Base-by-base conservation (phyloP, 2,329 filamentous ascomycete genomes). In the Fusarium pseudoanthophilum region DNA sequence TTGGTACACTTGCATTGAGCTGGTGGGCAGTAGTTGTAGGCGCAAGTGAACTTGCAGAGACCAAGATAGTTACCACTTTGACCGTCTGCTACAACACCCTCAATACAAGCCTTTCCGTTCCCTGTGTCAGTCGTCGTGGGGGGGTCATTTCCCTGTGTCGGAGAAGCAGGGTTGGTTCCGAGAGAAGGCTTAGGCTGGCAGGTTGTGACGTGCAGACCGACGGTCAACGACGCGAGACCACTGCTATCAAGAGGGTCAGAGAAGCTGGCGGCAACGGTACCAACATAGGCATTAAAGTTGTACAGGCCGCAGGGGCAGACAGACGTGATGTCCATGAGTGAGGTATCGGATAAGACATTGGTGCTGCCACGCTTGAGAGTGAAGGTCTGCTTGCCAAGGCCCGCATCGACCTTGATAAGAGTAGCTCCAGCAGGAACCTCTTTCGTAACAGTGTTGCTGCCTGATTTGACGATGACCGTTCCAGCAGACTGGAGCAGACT, bases 211-310 rank as follows among this genome's bases (percentile, higher is more conserved):
- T 76, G 78, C 11, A 81, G 74, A n/a, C 79, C 79, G 7, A 71
- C 64, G 18, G 78, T 79, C 18, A 81, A 70, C 13, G 76, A 78
- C 2, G 73, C 74, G 10, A 80, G 62, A 7, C 79, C 79, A 58
- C 71, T 71, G 24, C 64, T 65, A 21, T 65, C 70, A 7, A 81
- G 72, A 28, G 78, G 74, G n/a, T 80, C 79, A 21, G 60, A 46
- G 20, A 62, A 64, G 20, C 80, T 77, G 1, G 79, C 79, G 6
- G 87, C 86, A 7, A 89, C 79, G 4, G 82, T 85, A 20, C 87
- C 87, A 1, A 88, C 86, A 68, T 87, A 89, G 20, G 86, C 84
- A 65, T 89, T 89, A 80, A 86, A 89, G 79, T 89, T 89, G 81
- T 88, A 88, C 55, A 88, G 81, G 7, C 87, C 86, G 65, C 85